Evolutionary conservation across 2,329 filamentous ascomycete species (phyloP).

Genomic region (Penicillium sp.): DNA sequence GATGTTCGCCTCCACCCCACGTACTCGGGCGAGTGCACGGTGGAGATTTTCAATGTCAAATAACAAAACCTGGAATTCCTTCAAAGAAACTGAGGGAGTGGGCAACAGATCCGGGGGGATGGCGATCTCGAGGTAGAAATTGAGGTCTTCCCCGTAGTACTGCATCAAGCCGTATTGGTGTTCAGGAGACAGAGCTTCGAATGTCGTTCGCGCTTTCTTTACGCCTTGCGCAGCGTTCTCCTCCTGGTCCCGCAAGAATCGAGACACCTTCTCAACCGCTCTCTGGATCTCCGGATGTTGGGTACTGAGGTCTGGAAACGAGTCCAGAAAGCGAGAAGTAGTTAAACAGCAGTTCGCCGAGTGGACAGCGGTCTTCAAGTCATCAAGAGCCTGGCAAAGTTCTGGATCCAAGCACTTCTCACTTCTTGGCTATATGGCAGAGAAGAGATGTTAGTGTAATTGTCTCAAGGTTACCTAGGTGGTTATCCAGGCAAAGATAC

Average conservation of each 20-base stretch:
- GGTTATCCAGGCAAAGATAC: not conserved
- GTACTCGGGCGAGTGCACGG: not conserved
- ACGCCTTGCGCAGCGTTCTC: not conserved
- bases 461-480: not conserved
- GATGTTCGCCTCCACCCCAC: not conserved
- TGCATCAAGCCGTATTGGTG: not conserved
- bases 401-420: not conserved
- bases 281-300: not conserved
- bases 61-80: not conserved
- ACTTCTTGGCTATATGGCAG: not conserved
- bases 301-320: not conserved
- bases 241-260: not conserved
- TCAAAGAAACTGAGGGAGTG: not conserved
- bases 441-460: not conserved
- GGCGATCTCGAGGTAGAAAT: not conserved
- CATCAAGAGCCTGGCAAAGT: not conserved
- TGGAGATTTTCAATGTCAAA: not conserved
- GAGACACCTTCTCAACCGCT: not conserved
- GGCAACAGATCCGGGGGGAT: not conserved
- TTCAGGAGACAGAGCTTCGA: not conserved
- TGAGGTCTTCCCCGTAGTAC: not conserved
- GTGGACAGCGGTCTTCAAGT: not conserved
- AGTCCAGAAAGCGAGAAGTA: not conserved
- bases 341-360: not conserved
- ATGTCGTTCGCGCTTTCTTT: not conserved